Evolutionary conservation across 2,329 filamentous ascomycete genomes (phyloP), one percentile per base, ranked within the genome.

Genomic region (Cladosporium colombiae): DNA sequence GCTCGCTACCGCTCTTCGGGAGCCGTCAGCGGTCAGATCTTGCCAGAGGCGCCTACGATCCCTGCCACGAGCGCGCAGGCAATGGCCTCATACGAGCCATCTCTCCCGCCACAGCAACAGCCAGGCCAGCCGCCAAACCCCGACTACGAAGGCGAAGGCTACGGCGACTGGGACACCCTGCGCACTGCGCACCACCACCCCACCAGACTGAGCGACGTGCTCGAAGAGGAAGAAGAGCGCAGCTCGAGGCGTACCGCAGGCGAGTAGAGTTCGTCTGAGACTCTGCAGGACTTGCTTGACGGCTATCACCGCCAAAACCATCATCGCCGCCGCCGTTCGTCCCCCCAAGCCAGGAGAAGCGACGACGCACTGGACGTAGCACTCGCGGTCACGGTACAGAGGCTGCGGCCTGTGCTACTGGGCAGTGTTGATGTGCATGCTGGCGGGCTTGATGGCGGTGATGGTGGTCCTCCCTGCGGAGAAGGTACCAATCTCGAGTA

Each of bases 131-230:
- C 70, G 2, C 67, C 66, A 1, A 59, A 27, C 73, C 78, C 73
- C 67, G 77, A 65, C 71, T 79, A 68, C 72, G 76, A 67, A 68
- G 74, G 74, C 21, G 89, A 92, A 18, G 85, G 86, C 1, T 84
- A 88, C 2, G 89, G 86, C 18, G 69, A 68, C 5, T 96, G 92
- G 91, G 91, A 95, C 69, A 79, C 81, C n/a, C 82, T 92, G 68
- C 89, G 89, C 27, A 85, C 68, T 44, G 70, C 66, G 61, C 93
- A 96, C 77, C 91, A 95, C 71, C 92, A 97, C 78, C 93, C 93
- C 0, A 96, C 93, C 10, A 83, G 93, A 65, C 81, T 97, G 68
- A 96, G 92, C 76, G 93, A 96, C 78, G 93, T 97, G 31, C 84
- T 95, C 74, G 92, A 92, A 74, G 90, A 96, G 69, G 91, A 95